Base-by-base conservation (phyloP, 1,284 basidiomycete species). In the Paramarasmius palmivorus region DNA sequence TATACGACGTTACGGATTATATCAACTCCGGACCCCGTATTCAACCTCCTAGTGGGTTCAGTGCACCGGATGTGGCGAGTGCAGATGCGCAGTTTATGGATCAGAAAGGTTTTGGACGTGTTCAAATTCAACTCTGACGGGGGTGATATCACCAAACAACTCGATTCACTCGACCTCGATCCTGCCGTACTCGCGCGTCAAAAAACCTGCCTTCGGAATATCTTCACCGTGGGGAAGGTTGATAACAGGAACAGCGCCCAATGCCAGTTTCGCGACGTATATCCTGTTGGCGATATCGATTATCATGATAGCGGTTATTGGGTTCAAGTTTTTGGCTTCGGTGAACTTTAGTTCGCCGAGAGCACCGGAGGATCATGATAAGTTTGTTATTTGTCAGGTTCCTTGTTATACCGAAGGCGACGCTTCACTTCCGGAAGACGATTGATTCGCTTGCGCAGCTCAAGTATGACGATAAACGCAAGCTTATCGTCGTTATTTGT, bases 401-500 rank as follows among this genome's bases (percentile, higher is more conserved):
- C 95, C 95, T 4, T 97, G 95, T 83, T 98, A 98, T 68, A 98
- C 95, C 1, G 94, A 98, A 79, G 95, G 93, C 60, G 91, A 96
- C 62, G 74, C 83, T 32, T 98, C 93, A 2, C 79, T 99, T n/a
- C 57, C 83, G 90, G 57, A 81, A 79, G 64, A 98, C 96, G 4
- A 96, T 99, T 69, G 93, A 99, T 69, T 98, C 95, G 17, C 77
- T 99, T 53, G 92, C 96, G 6, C 86, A 89, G 65, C 81, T 98
- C 70, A 95, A 93, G 71, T 99, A 98, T 67, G 95, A 99, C 66
- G 95, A 99, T 77, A 99, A 98, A 74, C 91, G 95, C 53, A 99
- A 98, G 73, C 76, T 99, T 3, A 75, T 98, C 25, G 86, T 98
- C 59, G 78, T 99, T 72, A 91, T 99, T 64, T 99, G 97, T 66